A percentile compares a stretch with the other conserved stretches of the same genome.
phyloP scores from a whole-genome alignment of 192 early-diverging fungal genomes.

The Coemansia sp. region DNA sequence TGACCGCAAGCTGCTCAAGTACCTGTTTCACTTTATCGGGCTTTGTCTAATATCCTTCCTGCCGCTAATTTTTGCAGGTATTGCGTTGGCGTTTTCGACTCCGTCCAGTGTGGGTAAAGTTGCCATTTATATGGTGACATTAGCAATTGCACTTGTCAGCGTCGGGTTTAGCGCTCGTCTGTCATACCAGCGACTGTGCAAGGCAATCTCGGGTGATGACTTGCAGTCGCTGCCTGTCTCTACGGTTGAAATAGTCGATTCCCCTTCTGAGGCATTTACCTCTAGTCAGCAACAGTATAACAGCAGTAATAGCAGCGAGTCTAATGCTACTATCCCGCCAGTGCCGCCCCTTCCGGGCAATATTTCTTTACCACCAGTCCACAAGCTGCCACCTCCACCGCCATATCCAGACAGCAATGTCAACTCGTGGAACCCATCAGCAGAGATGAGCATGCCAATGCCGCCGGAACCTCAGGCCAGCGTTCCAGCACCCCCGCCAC shows the following conservation, averaged over 20 bases:
- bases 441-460: too few species aligned
- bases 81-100: conserved; percentile 28
- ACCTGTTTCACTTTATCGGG: conserved; percentile 12
- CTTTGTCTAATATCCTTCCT: conserved; percentile 20
- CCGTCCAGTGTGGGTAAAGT: conserved; percentile 18
- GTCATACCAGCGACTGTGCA: conserved; percentile 7
- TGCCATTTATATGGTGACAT: conserved; percentile 28
- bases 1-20: conserved; percentile 12
- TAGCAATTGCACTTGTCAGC: conserved; percentile 19
- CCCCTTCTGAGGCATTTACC: conserved; percentile 28
- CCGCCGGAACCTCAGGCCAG: not conserved
- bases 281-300: conserved; percentile 22
- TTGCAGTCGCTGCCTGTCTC: not conserved
- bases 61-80: conserved; percentile 34
- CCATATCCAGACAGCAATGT: not conserved
- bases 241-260: conserved; percentile 11
- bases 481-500: conserved; percentile 6
- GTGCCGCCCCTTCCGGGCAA: not conserved
- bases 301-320: not conserved
- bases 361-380: not conserved
- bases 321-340: not conserved
- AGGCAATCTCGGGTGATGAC: conserved; percentile 7
- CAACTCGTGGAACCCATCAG: not conserved
- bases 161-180: conserved; percentile 30
- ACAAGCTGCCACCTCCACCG: not conserved